These are phyloP conservation scores for Wolfiporia cocos DNA, from an alignment of 1,284 basidiomycete genomes.

Conservation along the genomic window DNA sequence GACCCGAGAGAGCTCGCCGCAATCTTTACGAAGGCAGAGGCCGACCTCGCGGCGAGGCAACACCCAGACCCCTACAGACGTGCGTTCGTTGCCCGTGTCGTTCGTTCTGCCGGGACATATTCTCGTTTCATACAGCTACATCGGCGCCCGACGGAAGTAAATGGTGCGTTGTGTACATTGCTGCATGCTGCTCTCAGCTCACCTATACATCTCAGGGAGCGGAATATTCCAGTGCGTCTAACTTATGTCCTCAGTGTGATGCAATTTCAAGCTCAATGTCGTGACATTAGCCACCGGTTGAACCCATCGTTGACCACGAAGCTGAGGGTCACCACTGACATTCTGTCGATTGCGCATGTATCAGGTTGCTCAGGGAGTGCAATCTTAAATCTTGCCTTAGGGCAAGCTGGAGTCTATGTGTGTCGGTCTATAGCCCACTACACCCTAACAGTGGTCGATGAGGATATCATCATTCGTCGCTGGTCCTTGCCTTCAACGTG, in stretches of 20 bases:
- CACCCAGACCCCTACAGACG: constrained; percentile 93
- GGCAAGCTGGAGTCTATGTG: neutral
- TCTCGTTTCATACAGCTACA: constrained; percentile 46
- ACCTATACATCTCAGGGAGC: constrained; percentile 45
- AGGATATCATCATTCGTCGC: too few relatives aligned
- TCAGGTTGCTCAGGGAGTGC: neutral
- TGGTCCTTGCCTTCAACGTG: too few relatives aligned
- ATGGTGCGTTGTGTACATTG: constrained; percentile 63
- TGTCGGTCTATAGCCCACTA: too few relatives aligned
- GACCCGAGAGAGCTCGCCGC: constrained; percentile 82
- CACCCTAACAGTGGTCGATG: too few relatives aligned
- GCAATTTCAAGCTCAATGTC: constrained; percentile 3
- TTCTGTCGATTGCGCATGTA: neutral
- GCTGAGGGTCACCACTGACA: constrained; percentile 3
- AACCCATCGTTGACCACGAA: constrained; percentile 48
- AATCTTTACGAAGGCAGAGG: constrained; percentile 83
- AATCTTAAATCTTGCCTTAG: neutral
- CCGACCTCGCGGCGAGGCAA: constrained; percentile 53
- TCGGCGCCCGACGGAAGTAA: constrained; percentile 81
- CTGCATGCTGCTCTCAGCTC: neutral
- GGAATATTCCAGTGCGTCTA: constrained; percentile 60
- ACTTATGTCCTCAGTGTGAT: neutral
- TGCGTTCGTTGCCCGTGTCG: constrained; percentile 38
- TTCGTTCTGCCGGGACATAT: neutral
- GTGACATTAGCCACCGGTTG: constrained; percentile 39